phyloP scores from a whole-genome alignment of 768 basidiomycete genomes.

The Panaeolus cyanescens region DNA sequence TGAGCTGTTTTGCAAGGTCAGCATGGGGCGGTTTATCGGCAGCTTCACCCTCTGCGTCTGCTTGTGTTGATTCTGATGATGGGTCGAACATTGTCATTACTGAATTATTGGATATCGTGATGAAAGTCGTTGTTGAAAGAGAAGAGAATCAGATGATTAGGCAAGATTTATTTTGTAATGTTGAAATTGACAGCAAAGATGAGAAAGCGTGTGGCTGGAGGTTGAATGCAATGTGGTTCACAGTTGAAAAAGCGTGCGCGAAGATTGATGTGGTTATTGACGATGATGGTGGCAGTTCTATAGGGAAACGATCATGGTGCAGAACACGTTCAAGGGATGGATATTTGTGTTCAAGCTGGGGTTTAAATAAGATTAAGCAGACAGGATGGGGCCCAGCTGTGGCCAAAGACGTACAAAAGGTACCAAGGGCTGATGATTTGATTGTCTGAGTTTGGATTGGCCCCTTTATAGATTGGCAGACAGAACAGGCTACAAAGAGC shows the following conservation, averaged over 20 bases:
- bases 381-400: neutral
- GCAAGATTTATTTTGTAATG: constrained; percentile 22
- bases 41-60: constrained; percentile 60
- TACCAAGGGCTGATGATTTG: neutral
- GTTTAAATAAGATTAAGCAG: neutral
- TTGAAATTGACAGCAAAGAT: constrained; percentile 17
- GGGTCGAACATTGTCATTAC: constrained; percentile 47
- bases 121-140: constrained; percentile 14
- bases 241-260: constrained; percentile 4
- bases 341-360: neutral
- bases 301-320: constrained; percentile 45
- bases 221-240: neutral
- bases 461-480: constrained; percentile 13
- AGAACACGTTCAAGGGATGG: constrained; percentile 36
- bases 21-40: constrained; percentile 61
- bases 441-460: constrained; percentile 9
- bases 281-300: constrained; percentile 27
- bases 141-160: constrained; percentile 18
- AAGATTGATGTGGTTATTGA: constrained; percentile 23
- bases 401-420: constrained; percentile 2
- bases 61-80: constrained; percentile 50
- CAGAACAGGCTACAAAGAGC: constrained; percentile 24
- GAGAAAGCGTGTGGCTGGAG: constrained; percentile 13
- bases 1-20: constrained; percentile 26
- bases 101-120: constrained; percentile 21